Percentiles rank a stretch among this genome's conserved stretches.
These are phyloP conservation scores for Pilaira anomala DNA, from an alignment of 192 early-diverging fungal genomes.

Conservation along the genomic window DNA sequence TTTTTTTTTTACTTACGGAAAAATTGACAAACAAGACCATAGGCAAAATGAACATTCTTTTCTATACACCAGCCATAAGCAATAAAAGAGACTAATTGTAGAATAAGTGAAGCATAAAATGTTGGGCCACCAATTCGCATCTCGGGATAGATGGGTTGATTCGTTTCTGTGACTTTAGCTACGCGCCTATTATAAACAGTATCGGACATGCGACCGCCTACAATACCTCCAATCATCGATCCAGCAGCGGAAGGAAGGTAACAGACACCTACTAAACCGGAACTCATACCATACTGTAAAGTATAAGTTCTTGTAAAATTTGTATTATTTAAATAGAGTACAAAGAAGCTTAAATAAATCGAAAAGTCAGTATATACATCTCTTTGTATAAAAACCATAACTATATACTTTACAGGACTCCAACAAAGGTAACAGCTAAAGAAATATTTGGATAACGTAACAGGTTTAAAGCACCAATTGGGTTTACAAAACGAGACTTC, in stretches of 20 bases:
- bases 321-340: conserved; percentile 34
- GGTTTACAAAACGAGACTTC: conserved; percentile 17
- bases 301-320: conserved; percentile 33
- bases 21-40: conserved; percentile 28
- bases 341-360: conserved; percentile 22
- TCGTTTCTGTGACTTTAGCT: conserved; percentile 9
- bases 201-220: conserved; percentile 27
- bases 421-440: conserved; percentile 20
- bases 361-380: background rate
- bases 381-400: conserved; percentile 8
- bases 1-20: conserved; percentile 22
- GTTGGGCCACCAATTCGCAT: conserved; percentile 24
- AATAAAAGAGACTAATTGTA: conserved; percentile 9
- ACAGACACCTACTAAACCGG: conserved; percentile 33
- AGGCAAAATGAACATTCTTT: conserved; percentile 33
- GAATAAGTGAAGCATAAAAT: conserved; percentile 13
- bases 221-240: conserved; percentile 10
- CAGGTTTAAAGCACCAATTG: conserved; percentile 19
- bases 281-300: conserved; percentile 30
- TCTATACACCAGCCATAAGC: conserved; percentile 37
- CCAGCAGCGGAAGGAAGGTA: conserved; percentile 33
- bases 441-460: conserved; percentile 27
- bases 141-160: conserved; percentile 16
- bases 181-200: conserved; percentile 21
- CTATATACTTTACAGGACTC: conserved; percentile 32